Percentiles rank a stretch among this genome's conserved stretches.
phyloP scores from a whole-genome alignment of 2,329 filamentous ascomycete genomes.

The Stachybotrys chlorohalonatus region DNA sequence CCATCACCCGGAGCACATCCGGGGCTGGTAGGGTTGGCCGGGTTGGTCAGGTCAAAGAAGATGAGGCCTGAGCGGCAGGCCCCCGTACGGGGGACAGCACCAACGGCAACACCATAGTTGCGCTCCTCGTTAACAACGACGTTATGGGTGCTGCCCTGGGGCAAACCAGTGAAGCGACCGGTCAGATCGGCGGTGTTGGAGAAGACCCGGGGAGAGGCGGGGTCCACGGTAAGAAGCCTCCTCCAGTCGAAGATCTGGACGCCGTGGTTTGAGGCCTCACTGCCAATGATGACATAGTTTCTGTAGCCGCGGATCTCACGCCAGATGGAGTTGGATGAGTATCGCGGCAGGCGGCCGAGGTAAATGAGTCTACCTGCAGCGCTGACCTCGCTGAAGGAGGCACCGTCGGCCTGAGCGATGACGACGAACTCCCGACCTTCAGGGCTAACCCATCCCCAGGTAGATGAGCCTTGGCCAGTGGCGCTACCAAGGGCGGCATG shows the following conservation, averaged over 20 bases:
- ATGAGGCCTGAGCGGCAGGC: constrained; percentile 31
- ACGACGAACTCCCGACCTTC: constrained; percentile 36
- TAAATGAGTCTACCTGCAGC: not conserved
- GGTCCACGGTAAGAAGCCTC: constrained; percentile 33
- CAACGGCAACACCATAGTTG: constrained; percentile 36
- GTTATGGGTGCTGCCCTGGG: constrained; percentile 28
- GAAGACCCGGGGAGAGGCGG: constrained; percentile 19
- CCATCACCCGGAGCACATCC: constrained; percentile 38
- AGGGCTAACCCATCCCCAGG: constrained; percentile 30
- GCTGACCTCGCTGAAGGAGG: constrained; percentile 34
- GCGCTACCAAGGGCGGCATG: constrained; percentile 36
- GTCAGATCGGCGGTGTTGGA: constrained; percentile 22
- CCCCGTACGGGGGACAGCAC: constrained; percentile 33
- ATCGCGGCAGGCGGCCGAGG: constrained; percentile 1
- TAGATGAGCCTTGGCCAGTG: constrained; percentile 19
- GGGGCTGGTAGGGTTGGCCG: constrained; percentile 36
- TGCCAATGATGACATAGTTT: constrained; percentile 23
- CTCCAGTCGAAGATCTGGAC: constrained; percentile 55
- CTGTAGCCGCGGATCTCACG: constrained; percentile 25
- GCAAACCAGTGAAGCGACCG: constrained; percentile 9
- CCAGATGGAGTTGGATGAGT: constrained; percentile 12
- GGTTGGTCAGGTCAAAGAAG: constrained; percentile 32
- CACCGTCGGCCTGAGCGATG: constrained; percentile 33
- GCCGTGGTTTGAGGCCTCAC: constrained; percentile 36
- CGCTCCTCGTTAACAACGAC: constrained; percentile 21